A percentile compares a stretch with the other conserved stretches of the same genome.
Conservation (phyloP, 2,329 filamentous ascomycete genomes). For the Penicillium rolfsii region DNA sequence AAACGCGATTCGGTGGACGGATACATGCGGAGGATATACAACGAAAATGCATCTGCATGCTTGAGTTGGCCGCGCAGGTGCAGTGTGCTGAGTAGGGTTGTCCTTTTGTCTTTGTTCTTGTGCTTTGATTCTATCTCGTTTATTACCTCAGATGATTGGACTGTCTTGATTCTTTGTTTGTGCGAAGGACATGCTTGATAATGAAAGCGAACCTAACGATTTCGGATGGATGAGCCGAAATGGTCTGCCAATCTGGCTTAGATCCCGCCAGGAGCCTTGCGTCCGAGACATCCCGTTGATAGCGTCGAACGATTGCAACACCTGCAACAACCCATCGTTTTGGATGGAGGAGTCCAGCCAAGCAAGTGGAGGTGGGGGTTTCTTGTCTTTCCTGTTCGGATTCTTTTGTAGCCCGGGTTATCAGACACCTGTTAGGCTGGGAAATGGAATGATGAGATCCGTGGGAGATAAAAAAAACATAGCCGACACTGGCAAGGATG, state of each 20-base stretch:
- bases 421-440: background rate
- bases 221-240: conserved; percentile 16
- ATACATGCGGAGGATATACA: background rate
- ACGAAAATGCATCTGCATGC: background rate
- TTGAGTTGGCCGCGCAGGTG: background rate
- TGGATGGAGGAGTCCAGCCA: conserved; percentile 8
- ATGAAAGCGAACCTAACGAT: conserved; percentile 14
- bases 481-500: conserved; percentile 9
- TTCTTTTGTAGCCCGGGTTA: background rate
- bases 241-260: conserved; percentile 16
- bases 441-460: conserved; percentile 2
- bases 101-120: background rate
- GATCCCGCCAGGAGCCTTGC: conserved; percentile 22
- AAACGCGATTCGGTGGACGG: background rate
- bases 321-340: conserved; percentile 12
- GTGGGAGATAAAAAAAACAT: background rate
- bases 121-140: background rate
- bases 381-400: background rate
- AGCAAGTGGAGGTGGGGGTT: conserved; percentile 11
- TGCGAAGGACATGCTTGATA: background rate
- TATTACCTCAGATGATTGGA: background rate
- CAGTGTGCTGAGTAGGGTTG: background rate
- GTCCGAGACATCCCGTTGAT: conserved; percentile 22
- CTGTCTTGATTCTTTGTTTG: background rate
- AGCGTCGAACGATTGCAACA: conserved; percentile 21